Conservation (phyloP, 83 land plant genomes). For the Picea abies region DNA sequence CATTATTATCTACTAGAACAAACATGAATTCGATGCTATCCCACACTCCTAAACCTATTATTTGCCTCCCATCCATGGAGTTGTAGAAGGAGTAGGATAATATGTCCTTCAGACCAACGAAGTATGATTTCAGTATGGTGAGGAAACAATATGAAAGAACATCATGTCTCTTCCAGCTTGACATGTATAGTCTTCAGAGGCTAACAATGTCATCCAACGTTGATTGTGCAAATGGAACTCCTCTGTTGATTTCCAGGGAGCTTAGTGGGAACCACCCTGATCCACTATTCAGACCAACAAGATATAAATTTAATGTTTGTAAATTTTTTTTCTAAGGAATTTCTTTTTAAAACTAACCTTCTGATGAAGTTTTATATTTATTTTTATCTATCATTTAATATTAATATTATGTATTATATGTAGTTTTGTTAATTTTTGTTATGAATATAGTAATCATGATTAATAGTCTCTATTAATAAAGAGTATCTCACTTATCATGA, state of each 20-base stretch:
- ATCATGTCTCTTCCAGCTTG: not conserved
- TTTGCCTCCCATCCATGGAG: not conserved
- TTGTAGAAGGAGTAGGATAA: constrained; percentile 2
- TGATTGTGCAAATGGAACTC: not conserved
- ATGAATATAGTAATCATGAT: no score
- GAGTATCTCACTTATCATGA: no score
- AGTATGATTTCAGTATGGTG: not conserved
- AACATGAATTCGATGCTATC: not conserved
- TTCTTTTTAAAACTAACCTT: no score
- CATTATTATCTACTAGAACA: not conserved
- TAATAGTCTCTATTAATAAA: no score
- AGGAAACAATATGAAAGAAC: not conserved
- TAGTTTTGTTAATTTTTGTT: no score
- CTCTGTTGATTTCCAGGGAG: not conserved
- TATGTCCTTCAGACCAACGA: not conserved
- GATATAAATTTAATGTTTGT: no score
- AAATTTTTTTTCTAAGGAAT: no score
- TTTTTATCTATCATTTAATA: no score
- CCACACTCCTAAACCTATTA: no score
- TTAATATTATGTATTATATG: no score
- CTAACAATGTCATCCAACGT: not conserved
- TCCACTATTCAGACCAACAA: not conserved
- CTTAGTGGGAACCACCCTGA: not conserved
- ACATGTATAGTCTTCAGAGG: not conserved
- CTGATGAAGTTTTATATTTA: no score